Base-by-base conservation (phyloP, 176 grass and related monocot species). In the Leersia perrieri region DNA sequence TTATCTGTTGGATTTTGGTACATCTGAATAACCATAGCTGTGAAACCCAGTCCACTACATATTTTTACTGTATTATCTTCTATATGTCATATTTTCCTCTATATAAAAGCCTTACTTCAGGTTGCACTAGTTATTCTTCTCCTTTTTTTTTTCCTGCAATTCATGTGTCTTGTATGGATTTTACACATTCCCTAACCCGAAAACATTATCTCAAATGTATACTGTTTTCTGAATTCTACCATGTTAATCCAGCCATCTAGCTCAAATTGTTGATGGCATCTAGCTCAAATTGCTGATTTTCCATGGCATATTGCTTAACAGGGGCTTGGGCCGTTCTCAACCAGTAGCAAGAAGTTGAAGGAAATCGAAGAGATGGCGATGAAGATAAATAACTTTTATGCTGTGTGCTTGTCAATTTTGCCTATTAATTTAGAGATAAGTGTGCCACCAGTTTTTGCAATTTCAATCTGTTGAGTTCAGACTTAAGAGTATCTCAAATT, bases 341-440 rank as follows among this genome's bases (percentile, higher is more conserved):
- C 64, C 35, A 92, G 67, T 73, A 92, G 89, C 64, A 89, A 92
- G 80, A 82, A 84, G 35, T 85, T 78, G 0, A 92, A 92, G 80
- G 90, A 92, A 73, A 92, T 92, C 18, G 88, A 92, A 73, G 90
- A 87, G 42, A 84, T 89, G 69, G 90, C 71, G 2, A 92, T 89
- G 71, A 92, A 86, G 68, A 89, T 92, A 35, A 89, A 92, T 29
- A 83, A 92, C 51, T 75, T 92, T 33, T 92, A 87, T 63, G 87
- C 75, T 92, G 25, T 29, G 66, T 73, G n/a, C 9, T 58, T 9
- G 0, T 57, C 3, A 26, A 23, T 28, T 69, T 51, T 68, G 23
- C 7, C 20, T 38, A 28, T 27, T 20, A 39, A 61, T 72, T 4
- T 61, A 42, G 34, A 22, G 34, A 70, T 15, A 4, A 7, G 12